Evolutionary conservation across 192 early-diverging fungal species (phyloP).

Genomic region (Gigaspora rosea): DNA sequence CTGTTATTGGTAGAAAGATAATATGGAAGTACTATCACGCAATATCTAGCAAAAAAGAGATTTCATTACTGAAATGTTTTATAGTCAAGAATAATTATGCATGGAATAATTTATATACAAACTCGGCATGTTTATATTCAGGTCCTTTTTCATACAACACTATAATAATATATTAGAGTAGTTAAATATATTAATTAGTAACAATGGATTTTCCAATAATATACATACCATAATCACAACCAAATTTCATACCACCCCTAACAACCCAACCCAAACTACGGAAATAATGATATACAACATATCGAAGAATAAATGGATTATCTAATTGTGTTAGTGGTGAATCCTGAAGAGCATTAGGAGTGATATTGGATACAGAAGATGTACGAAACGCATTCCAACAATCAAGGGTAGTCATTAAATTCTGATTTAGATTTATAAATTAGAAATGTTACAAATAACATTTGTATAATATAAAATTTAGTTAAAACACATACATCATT

Average conservation of each 20-base stretch:
- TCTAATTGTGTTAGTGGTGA: conserved; percentile 11
- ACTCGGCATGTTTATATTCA: conserved; percentile 60
- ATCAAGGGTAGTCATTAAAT: conserved; percentile 39
- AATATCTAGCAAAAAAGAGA: not conserved
- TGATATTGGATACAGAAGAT: not conserved
- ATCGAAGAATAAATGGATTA: conserved; percentile 61
- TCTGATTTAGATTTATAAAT: conserved; percentile 4
- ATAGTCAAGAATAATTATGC: not conserved
- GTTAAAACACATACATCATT: conserved; percentile 22
- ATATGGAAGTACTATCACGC: conserved; percentile 7
- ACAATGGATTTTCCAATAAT: not conserved
- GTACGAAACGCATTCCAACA: conserved; percentile 42
- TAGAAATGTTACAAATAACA: not conserved
- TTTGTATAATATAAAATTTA: too few species aligned
- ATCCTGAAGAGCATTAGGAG: not conserved
- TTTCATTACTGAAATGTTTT: not conserved
- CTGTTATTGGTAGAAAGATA: not conserved
- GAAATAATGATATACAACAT: conserved; percentile 84
- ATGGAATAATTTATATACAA: conserved; percentile 9
- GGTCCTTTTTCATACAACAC: conserved; percentile 62
- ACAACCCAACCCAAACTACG: conserved; percentile 82
- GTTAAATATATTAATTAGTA: not conserved
- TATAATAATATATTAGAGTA: conserved; percentile 7
- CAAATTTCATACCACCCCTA: conserved; percentile 82
- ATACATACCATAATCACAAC: conserved; percentile 67